Percentiles rank a stretch among this genome's conserved stretches.
Evolutionary conservation across 805 yeast species (phyloP).

Genomic region (Ogataea nonfermentans): DNA sequence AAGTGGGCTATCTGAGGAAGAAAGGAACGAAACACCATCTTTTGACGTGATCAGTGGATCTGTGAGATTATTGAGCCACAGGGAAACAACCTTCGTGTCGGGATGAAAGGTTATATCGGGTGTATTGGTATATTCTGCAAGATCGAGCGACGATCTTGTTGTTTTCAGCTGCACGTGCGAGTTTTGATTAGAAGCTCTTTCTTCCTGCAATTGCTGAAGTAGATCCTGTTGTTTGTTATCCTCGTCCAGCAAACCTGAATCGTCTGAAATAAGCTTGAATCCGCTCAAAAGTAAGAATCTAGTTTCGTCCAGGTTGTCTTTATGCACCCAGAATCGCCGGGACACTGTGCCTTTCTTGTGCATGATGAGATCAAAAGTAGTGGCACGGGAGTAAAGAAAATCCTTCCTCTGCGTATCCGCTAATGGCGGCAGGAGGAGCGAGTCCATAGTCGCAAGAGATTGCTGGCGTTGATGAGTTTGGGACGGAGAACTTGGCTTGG

Average conservation of each 20-base stretch:
- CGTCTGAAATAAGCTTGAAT: conserved; percentile 38
- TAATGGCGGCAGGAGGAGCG: conserved; percentile 18
- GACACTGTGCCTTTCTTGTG: conserved; percentile 37
- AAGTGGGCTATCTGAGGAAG: conserved; percentile 11
- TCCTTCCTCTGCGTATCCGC: conserved; percentile 10
- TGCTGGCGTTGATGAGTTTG: conserved; percentile 7
- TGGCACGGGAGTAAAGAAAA: conserved; percentile 23
- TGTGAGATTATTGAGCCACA: conserved; percentile 32
- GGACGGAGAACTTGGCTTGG: neutral
- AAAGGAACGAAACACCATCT: conserved; percentile 21
- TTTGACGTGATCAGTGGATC: conserved; percentile 26
- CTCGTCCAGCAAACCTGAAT: conserved; percentile 29
- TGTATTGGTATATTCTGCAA: conserved; percentile 1
- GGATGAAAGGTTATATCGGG: conserved; percentile 27
- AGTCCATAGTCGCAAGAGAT: conserved; percentile 24
- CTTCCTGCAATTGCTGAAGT: conserved; percentile 4
- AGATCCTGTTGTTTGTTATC: conserved; percentile 8
- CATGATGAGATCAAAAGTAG: conserved; percentile 38
- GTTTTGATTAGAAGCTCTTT: neutral
- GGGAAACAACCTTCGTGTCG: conserved; percentile 25
- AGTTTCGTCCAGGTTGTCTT: conserved; percentile 56
- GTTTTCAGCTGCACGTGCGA: conserved; percentile 14
- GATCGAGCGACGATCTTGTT: conserved; percentile 15
- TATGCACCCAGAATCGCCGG: conserved; percentile 53
- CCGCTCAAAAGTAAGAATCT: conserved; percentile 45